These are phyloP conservation scores for Acer negundo DNA, from an alignment of 345 rosid genomes.

Conservation along the genomic window DNA sequence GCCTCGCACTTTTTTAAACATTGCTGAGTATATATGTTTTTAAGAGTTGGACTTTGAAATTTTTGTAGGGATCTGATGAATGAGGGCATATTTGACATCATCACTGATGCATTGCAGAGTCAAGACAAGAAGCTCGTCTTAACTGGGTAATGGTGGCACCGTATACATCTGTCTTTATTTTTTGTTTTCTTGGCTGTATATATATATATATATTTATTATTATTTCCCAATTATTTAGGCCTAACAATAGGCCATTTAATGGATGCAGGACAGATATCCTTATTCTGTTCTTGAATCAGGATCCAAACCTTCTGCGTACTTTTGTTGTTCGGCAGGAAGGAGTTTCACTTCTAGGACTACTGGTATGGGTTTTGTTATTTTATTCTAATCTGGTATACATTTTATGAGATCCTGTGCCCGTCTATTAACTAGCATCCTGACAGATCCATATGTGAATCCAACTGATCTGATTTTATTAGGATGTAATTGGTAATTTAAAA, in stretches of 20 bases:
- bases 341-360: slow-evolving; percentile 71
- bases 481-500: neutral
- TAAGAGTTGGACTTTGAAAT: slow-evolving; percentile 9
- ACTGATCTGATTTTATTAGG: neutral
- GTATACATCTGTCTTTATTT: slow-evolving; percentile 14
- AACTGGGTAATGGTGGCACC: slow-evolving; percentile 69
- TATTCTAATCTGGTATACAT: neutral
- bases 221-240: neutral
- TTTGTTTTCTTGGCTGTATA: neutral
- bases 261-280: slow-evolving; percentile 96
- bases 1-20: too few relatives aligned
- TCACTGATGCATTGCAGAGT: slow-evolving; percentile 69
- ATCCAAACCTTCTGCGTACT: slow-evolving; percentile 74
- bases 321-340: slow-evolving; percentile 75
- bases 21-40: neutral
- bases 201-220: neutral
- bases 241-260: slow-evolving; percentile 39
- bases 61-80: slow-evolving; percentile 69
- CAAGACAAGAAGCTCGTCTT: slow-evolving; percentile 73
- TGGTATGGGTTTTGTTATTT: slow-evolving; percentile 57
- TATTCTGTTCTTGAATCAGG: slow-evolving; percentile 74
- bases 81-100: slow-evolving; percentile 80
- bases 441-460: neutral
- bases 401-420: neutral
- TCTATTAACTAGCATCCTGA: neutral